Evolutionary conservation across 495 filamentous ascomycete species (phyloP), one percentile per base, ranked within the genome.

Genomic region (Penicillium cataractarum): DNA sequence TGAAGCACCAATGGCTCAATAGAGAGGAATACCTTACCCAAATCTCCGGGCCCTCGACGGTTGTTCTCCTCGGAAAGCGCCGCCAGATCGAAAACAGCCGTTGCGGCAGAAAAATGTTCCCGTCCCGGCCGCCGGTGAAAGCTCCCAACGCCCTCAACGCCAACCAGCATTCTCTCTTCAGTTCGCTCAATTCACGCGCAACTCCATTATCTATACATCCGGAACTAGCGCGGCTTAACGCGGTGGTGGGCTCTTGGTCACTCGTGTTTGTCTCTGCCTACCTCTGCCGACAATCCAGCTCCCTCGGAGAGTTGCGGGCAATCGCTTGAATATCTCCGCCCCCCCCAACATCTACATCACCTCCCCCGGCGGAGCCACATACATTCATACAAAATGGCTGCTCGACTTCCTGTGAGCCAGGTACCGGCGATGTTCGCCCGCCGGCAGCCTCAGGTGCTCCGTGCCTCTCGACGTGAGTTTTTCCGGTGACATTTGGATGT

Each of bases 101-200:
- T 51, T 31, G 68, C 78, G 77, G 76, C 76, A 77, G 74, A 80
- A 80, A 80, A 80, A 80, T 77, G 68, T 78, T 78, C 76, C 77
- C 69, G 74, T 73, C 75, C 76, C 70, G 76, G 73, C 71, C 64
- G 69, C 76, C 78, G 76, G 78, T 78, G 77, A 78, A 58, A 74
- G 71, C 71, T 74, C 74, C 71, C 75, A 76, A 76, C 76, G 65
- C 66, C 74, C 73, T 78, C 77, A 78, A 78, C 77, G 63, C 70
- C 66, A 65, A 70, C 61, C 50, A 21, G 37, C 24, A 62, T 52
- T n/a, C 35, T 61, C 44, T 49, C 57, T 51, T 52, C 58, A 66
- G 54, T 56, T 50, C 62, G 54, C 65, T 31, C 46, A 42, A 42
- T 22, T 51, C 35, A 56, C 54, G 46, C 48, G 61, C 40, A 31